Evolutionary conservation across 2,329 filamentous ascomycete genomes (phyloP).

Genomic region (Alternaria incomplexa): DNA sequence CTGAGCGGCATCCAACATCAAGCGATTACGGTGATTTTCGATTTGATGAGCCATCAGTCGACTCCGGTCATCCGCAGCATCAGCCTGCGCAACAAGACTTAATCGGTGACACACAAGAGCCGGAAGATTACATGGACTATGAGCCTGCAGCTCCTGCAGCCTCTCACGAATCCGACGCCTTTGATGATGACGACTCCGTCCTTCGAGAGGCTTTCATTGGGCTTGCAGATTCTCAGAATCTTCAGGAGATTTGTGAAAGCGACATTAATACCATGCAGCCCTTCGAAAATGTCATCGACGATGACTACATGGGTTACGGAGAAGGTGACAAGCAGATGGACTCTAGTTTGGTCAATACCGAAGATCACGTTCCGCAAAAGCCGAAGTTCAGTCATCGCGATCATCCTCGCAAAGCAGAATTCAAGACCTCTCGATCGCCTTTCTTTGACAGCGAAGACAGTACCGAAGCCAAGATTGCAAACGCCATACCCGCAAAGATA

Average conservation of each 20-base stretch:
- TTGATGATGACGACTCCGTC: conserved; percentile 39
- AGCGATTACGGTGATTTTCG: conserved; percentile 41
- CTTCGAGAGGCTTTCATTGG: conserved; percentile 42
- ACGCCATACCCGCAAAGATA: background rate
- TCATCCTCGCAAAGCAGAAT: fast-evolving
- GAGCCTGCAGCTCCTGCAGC: background rate
- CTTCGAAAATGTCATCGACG: background rate
- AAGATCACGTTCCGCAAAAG: background rate
- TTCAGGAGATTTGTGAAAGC: conserved; percentile 8
- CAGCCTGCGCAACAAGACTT: background rate
- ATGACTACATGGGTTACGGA: conserved; percentile 3
- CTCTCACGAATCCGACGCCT: conserved; percentile 25
- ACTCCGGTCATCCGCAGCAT: background rate
- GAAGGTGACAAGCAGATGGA: conserved; percentile 10
- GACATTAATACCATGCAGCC: background rate
- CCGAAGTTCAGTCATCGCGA: too few species aligned
- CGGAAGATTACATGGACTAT: background rate
- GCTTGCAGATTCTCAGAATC: conserved; percentile 37
- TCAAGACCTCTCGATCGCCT: background rate
- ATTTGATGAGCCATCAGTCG: conserved; percentile 18
- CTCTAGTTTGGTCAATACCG: background rate
- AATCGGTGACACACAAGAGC: background rate
- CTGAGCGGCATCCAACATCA: conserved; percentile 7
- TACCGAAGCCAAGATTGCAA: background rate
- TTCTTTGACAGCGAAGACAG: background rate